Evolutionary conservation across 345 rosid genomes (phyloP).

Genomic region (Adansonia digitata): DNA sequence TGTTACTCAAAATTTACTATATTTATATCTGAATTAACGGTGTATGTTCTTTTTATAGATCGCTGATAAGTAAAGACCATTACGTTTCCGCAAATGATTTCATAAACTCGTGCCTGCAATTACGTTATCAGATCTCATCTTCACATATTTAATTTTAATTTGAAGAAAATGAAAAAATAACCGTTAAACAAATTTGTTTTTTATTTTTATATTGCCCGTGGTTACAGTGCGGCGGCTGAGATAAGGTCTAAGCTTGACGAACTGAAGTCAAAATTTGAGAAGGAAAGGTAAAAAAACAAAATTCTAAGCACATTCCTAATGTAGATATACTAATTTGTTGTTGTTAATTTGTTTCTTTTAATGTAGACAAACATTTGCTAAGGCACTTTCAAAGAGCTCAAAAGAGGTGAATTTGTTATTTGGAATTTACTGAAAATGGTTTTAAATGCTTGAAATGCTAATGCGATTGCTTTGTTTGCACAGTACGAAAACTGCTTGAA

Average conservation of each 20-base stretch:
- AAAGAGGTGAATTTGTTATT: slow-evolving; percentile 45
- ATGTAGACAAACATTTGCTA: slow-evolving; percentile 42
- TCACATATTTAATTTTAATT: neutral
- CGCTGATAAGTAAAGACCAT: neutral
- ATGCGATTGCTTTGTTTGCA: slow-evolving; percentile 19
- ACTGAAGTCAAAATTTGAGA: slow-evolving; percentile 61
- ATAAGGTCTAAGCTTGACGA: slow-evolving; percentile 59
- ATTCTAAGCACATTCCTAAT: neutral
- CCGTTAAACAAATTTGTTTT: neutral
- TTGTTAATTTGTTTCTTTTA: neutral
- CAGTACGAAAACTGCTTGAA: slow-evolving; percentile 64
- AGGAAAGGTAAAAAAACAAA: slow-evolving; percentile 54
- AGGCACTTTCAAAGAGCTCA: slow-evolving; percentile 12
- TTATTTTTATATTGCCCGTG: too few species aligned
- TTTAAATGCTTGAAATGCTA: neutral
- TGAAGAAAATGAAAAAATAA: neutral
- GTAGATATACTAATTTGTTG: neutral
- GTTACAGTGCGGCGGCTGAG: slow-evolving; percentile 61
- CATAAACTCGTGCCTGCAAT: neutral
- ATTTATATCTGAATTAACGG: neutral
- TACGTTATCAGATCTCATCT: neutral
- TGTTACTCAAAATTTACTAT: neutral
- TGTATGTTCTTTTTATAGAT: neutral
- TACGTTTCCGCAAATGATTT: neutral
- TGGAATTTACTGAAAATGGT: neutral